Base-by-base conservation (phyloP, 1,284 basidiomycete genomes). In the Ganoderma meredithae region DNA sequence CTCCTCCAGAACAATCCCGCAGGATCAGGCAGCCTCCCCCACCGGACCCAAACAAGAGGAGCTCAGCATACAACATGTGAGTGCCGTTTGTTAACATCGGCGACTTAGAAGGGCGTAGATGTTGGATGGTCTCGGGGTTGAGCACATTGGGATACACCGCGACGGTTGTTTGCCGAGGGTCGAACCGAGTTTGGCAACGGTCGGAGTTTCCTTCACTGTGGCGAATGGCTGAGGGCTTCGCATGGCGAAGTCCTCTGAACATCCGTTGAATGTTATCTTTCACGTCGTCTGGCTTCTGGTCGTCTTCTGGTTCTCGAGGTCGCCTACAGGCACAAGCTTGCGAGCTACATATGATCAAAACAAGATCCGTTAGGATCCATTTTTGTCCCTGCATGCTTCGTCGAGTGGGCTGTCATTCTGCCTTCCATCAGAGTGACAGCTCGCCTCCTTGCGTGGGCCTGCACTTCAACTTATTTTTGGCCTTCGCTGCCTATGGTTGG, bases 1-100 rank as follows among this genome's bases (percentile, higher is more conserved):
- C 55, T 52, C 75, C 79, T 60, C 75, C 78, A 75, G 83, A 69
- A 71, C 83, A 70, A 73, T 82, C 78, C 78, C 83, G 74, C 71
- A 76, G 77, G 70, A 60, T 77, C 43, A 77, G 79, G 62, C 81
- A 81, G 25, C 74, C 81, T 79, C 75, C 84, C 78, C 77, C 82
- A 76, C 68, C 77, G 72, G 68, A 83, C 79, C 73, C 81, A 71
- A 77, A 87, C 77, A 82, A 81, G 66, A 80, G 86, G 68, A 79
- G 83, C 39, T 89, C 89, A 33, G 86, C 86, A 62, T 89, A 90
- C 79, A 86, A 88, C 78, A 83, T 91, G 91, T 93, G 79, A 60
- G 90, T 85, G 52, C 27, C 31, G 2, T 25, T 40, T 22, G 9
- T 6, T 40, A 15, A n/a, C 39, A 5, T 40, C 25, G 27, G 36